Evolutionary conservation across 768 basidiomycete species (phyloP), one percentile per base, ranked within the genome.

Genomic region (Obba rivulosa): DNA sequence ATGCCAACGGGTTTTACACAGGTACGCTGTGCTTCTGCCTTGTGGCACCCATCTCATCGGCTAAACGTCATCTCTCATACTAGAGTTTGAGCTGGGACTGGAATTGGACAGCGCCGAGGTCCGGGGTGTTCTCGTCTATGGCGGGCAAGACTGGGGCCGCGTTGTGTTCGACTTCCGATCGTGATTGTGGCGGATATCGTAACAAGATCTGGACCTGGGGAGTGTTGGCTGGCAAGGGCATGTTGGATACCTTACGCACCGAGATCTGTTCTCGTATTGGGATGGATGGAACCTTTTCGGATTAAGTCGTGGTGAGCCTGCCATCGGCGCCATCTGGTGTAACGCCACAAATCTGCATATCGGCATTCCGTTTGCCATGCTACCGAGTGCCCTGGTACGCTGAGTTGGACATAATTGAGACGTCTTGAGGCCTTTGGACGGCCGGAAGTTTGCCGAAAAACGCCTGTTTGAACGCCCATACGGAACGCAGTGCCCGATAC

Each of bases 61-160:
- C 28, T 38, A n/a, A 38, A 38, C 28, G 39, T 52, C 25, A 25
- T 39, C 8, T n/a, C 25, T 35, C n/a, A 35, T 16, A 7, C 21
- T 58, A 89, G 87, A 91, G 62, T 92, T 91, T 55, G 88, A 91
- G 62, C 77, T 92, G 3, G 89, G 84, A 8, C 67, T 92, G 51
- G 89, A 89, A 66, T 67, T 92, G 58, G 88, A 92, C 62, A 88
- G 87, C 54, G 87, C 84, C 48, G 89, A 92, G 69, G 87, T 92
- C 58, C 83, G 90, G 48, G 89, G 88, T 18, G 81, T 88, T 49
- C 62, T 91, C 50, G 65, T 90, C 40, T 83, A 83, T 59, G 79
- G 86, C 45, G 80, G 80, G 11, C 77, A 83, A 53, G 89, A 91
- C 65, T 90, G 87, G 84, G 87, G 87, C 58, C 79, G 85, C 62